Conservation (phyloP, 2,329 filamentous ascomycete genomes). For the Ophidiomyces ophidiicola region DNA sequence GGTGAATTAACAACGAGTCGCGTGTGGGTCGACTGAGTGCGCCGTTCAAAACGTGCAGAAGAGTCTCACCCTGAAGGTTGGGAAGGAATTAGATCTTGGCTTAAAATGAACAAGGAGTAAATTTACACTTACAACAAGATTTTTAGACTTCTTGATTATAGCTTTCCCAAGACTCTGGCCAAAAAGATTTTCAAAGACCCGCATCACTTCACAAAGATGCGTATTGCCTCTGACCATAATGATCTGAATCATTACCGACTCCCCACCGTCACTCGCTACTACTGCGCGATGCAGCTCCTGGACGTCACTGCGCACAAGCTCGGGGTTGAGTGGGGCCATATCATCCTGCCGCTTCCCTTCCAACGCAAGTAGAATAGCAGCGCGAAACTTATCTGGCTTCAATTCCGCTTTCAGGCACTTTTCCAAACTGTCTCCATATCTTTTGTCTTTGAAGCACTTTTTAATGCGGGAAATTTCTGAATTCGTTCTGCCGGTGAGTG, state of each 20-base stretch:
- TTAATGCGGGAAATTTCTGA: constrained; percentile 81
- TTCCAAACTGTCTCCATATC: constrained; percentile 68
- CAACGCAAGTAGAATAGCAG: constrained; percentile 69
- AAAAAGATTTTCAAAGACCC: constrained; percentile 61
- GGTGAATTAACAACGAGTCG: constrained; percentile 79
- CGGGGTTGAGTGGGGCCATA: constrained; percentile 50
- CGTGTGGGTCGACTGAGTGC: constrained; percentile 91
- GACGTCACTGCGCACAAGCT: constrained; percentile 58
- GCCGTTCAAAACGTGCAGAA: constrained; percentile 91
- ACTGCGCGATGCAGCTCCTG: constrained; percentile 58
- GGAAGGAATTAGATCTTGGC: constrained; percentile 10
- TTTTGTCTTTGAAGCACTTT: constrained; percentile 77
- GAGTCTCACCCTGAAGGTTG: constrained; percentile 63
- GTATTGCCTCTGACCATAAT: constrained; percentile 67
- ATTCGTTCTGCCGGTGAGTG: constrained; percentile 80
- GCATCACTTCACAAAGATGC: constrained; percentile 69
- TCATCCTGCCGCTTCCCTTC: constrained; percentile 80
- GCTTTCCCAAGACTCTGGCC: constrained; percentile 74
- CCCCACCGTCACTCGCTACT: constrained; percentile 62
- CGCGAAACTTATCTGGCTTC: constrained; percentile 91
- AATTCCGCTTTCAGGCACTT: constrained; percentile 87
- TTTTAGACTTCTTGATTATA: constrained; percentile 76
- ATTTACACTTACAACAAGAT: constrained; percentile 72
- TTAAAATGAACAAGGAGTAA: neutral
- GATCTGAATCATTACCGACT: constrained; percentile 75